Conservation (phyloP, 1,139 yeast species). For the Trichomonascaceae sp. region DNA sequence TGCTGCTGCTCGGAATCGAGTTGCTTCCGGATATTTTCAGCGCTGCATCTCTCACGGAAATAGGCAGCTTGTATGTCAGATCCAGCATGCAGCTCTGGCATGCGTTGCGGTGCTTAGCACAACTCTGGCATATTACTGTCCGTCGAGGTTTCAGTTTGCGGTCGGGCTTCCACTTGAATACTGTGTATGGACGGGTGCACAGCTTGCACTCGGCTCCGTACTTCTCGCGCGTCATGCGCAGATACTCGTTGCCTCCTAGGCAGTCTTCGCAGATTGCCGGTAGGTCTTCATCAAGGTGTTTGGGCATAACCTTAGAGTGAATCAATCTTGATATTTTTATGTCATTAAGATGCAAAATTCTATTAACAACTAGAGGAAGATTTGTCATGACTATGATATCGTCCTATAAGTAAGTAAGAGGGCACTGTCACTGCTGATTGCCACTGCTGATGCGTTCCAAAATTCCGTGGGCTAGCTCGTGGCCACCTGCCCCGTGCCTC, state of each 20-base stretch:
- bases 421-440: neutral
- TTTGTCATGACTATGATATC: neutral
- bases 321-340: constrained; percentile 22
- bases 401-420: neutral
- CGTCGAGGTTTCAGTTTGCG: constrained; percentile 15
- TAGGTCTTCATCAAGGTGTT: constrained; percentile 32
- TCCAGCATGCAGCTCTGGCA: constrained; percentile 86
- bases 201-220: constrained; percentile 54
- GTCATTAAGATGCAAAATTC: constrained; percentile 7
- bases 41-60: constrained; percentile 70
- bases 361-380: neutral
- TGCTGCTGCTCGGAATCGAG: constrained; percentile 19
- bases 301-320: constrained; percentile 28
- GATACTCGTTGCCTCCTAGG: constrained; percentile 49
- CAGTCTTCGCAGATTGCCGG: constrained; percentile 66
- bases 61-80: constrained; percentile 63
- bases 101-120: constrained; percentile 67
- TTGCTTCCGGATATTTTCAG: constrained; percentile 51
- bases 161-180: constrained; percentile 52
- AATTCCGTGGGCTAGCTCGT: no score
- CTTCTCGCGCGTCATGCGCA: constrained; percentile 61
- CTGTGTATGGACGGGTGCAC: constrained; percentile 76
- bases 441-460: no score
- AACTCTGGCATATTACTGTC: constrained; percentile 49
- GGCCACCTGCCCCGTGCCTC: neutral